Percentiles rank a stretch among this genome's conserved stretches.
Evolutionary conservation across 2,329 filamentous ascomycete genomes (phyloP).

Genomic region (Talaromyces sp.): DNA sequence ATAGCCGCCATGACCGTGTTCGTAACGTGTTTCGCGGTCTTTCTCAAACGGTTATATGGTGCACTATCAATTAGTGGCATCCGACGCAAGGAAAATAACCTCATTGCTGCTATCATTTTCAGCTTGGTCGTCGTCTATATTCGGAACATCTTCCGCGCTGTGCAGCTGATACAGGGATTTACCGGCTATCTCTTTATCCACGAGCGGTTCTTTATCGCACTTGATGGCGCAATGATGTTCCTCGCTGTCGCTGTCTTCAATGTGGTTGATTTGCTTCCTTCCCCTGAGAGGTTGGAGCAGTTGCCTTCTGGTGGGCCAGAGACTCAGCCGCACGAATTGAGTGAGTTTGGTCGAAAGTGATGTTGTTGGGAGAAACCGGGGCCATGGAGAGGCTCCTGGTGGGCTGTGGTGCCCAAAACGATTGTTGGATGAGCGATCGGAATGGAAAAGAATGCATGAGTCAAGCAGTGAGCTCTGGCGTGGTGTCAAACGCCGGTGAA

Average conservation of each 20-base stretch:
- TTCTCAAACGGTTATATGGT: neutral
- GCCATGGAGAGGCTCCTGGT: neutral
- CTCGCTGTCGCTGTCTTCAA: slow-evolving; percentile 43
- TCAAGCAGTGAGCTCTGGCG: neutral
- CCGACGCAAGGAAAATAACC: neutral
- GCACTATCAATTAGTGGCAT: neutral
- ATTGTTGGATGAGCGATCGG: neutral
- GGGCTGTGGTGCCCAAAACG: neutral
- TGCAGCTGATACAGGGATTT: slow-evolving; percentile 49
- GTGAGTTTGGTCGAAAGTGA: neutral
- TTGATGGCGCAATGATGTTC: slow-evolving; percentile 48
- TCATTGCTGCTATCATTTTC: slow-evolving; percentile 36
- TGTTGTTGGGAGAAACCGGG: neutral
- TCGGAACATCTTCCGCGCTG: slow-evolving; percentile 46
- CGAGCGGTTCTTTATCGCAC: slow-evolving; percentile 45
- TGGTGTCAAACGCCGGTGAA: neutral
- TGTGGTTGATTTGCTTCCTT: slow-evolving; percentile 21
- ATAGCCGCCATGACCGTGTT: slow-evolving; percentile 53
- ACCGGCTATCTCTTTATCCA: slow-evolving; percentile 46
- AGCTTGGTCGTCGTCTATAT: slow-evolving; percentile 43
- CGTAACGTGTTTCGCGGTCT: slow-evolving; percentile 29
- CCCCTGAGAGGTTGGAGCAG: neutral
- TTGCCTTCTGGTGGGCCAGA: neutral
- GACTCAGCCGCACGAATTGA: neutral
- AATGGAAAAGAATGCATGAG: neutral